These are phyloP conservation scores for Chlamydomonas reinhardtii DNA, from an alignment of 163 green algal genomes.

Conservation along the genomic window DNA sequence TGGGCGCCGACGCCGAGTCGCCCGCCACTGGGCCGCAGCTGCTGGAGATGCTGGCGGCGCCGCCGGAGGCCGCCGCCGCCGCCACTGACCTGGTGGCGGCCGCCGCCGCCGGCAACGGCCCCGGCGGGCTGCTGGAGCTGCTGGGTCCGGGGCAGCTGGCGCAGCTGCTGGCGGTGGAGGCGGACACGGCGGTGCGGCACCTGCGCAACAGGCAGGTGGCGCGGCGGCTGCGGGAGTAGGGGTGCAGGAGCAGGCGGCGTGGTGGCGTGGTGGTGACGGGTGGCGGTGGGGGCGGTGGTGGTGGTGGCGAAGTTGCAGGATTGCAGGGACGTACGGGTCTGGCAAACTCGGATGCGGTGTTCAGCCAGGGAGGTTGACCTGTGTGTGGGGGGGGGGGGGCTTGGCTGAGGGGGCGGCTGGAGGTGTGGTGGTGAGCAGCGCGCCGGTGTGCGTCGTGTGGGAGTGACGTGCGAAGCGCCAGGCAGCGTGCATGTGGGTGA, in stretches of 20 bases:
- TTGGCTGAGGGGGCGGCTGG: too few relatives aligned
- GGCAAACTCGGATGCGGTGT: too few relatives aligned
- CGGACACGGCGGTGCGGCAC: constrained; percentile 42
- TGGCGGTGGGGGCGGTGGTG: neutral
- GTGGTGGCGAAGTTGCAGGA: neutral
- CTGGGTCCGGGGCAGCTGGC: constrained; percentile 49
- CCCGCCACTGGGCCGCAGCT: constrained; percentile 40
- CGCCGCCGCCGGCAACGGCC: neutral
- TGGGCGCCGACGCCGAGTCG: constrained; percentile 46
- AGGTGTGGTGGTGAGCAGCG: too few relatives aligned
- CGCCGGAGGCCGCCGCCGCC: neutral
- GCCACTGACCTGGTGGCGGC: neutral
- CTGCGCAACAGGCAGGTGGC: constrained; percentile 15
- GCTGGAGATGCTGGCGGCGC: constrained; percentile 49
- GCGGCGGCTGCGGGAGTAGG: neutral
- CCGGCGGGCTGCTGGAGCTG: constrained; percentile 35
- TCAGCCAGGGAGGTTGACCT: too few relatives aligned
- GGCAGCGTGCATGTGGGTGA: too few relatives aligned
- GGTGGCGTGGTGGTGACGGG: neutral
- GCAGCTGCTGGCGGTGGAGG: constrained; percentile 51
- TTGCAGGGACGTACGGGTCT: too few relatives aligned
- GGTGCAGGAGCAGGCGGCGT: neutral
- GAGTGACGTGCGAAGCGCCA: too few relatives aligned
- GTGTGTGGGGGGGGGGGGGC: too few relatives aligned
- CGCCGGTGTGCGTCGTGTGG: too few relatives aligned